Conservation (phyloP, 2,329 filamentous ascomycete genomes). For the Ophiostoma perfectum region DNA sequence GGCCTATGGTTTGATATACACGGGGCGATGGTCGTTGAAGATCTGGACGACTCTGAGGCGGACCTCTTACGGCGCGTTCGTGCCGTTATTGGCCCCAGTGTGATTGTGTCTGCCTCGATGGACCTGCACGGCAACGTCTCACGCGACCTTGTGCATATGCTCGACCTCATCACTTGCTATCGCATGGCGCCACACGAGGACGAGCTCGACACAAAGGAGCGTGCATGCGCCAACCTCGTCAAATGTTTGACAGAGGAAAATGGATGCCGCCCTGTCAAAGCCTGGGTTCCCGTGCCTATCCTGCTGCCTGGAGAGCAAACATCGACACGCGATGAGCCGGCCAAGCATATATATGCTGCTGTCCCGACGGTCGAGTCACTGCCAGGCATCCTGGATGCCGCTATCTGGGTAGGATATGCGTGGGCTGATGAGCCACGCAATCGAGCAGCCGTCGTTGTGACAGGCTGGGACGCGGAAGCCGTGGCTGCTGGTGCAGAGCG, state of each 20-base stretch:
- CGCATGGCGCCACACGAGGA: conserved; percentile 50
- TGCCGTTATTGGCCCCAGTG: conserved; percentile 40
- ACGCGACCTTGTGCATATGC: conserved; percentile 42
- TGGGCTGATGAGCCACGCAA: conserved; percentile 53
- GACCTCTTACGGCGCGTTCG: conserved; percentile 45
- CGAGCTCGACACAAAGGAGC: conserved; percentile 44
- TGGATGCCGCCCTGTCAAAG: conserved; percentile 42
- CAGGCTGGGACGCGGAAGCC: conserved; percentile 43
- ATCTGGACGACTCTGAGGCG: conserved; percentile 43
- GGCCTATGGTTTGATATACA: conserved; percentile 54
- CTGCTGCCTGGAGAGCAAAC: conserved; percentile 51
- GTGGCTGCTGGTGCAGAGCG: conserved; percentile 40
- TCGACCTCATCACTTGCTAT: conserved; percentile 50
- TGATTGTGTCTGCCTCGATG: conserved; percentile 50
- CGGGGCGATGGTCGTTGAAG: conserved; percentile 51
- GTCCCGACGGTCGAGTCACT: conserved; percentile 40
- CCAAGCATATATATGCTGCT: conserved; percentile 45
- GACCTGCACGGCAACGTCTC: conserved; percentile 53
- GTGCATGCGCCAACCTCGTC: conserved; percentile 47
- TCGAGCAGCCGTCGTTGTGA: conserved; percentile 45
- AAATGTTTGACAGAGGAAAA: conserved; percentile 32
- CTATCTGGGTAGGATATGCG: conserved; percentile 52
- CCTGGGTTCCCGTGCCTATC: conserved; percentile 49
- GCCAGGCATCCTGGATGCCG: conserved; percentile 44
- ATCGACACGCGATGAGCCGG: conserved; percentile 49